phyloP scores from a whole-genome alignment of 768 basidiomycete species.

The Kwoniella dejecticola region DNA sequence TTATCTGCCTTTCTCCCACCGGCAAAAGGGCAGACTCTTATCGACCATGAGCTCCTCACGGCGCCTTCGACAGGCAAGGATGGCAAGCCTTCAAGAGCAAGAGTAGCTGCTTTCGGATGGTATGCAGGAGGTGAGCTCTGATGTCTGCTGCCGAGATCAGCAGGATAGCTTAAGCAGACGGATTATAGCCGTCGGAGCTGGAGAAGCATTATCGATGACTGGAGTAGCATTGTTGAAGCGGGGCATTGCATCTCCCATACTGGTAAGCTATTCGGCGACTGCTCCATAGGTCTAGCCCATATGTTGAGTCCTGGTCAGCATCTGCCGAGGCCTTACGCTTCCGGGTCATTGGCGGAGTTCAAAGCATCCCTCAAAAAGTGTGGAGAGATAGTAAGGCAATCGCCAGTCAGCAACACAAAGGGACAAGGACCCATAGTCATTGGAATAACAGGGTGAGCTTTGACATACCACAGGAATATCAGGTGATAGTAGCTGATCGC shows the following conservation, averaged over 20 bases:
- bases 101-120: conserved; percentile 88
- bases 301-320: conserved; percentile 61
- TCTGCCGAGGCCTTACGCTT: conserved; percentile 77
- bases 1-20: conserved; percentile 60
- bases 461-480: not conserved
- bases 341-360: conserved; percentile 64
- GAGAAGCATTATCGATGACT: conserved; percentile 76
- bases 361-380: conserved; percentile 63
- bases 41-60: conserved; percentile 85
- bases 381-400: conserved; percentile 61
- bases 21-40: conserved; percentile 57
- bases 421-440: conserved; percentile 75
- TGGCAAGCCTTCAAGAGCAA: conserved; percentile 27
- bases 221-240: conserved; percentile 76
- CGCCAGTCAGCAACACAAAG: conserved; percentile 63
- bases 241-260: conserved; percentile 78
- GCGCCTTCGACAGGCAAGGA: conserved; percentile 62
- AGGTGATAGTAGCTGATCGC: conserved; percentile 10
- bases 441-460: conserved; percentile 74
- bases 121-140: conserved; percentile 74
- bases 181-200: conserved; percentile 72
- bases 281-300: not conserved
- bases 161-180: not conserved
- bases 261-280: conserved; percentile 61
- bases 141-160: not conserved